Conservation (phyloP, 2,329 filamentous ascomycete species). For the Paecilomyces formosus region DNA sequence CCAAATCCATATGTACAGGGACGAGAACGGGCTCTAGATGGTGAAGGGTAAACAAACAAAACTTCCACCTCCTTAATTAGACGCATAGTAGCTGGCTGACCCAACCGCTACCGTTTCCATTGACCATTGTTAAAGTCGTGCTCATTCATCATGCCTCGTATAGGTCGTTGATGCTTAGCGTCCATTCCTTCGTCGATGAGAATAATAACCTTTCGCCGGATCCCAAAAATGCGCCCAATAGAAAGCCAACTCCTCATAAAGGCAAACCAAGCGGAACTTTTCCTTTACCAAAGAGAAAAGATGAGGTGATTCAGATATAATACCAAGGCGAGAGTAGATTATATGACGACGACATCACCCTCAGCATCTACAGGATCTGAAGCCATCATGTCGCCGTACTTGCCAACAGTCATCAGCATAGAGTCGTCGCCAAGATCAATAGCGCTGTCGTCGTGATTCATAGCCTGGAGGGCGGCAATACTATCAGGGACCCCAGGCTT, state of each 20-base stretch:
- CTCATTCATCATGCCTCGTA: slow-evolving; percentile 23
- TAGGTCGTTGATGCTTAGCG: slow-evolving; percentile 19
- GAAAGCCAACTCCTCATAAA: slow-evolving; percentile 22
- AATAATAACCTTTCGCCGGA: slow-evolving; percentile 14
- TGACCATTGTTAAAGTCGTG: slow-evolving; percentile 14
- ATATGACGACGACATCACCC: slow-evolving; percentile 40
- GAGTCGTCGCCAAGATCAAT: slow-evolving; percentile 56
- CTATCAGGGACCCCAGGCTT: slow-evolving; percentile 42
- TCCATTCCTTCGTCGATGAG: slow-evolving; percentile 9
- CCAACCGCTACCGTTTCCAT: slow-evolving; percentile 7
- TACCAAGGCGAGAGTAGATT: slow-evolving; percentile 9
- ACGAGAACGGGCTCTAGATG: slow-evolving; percentile 3
- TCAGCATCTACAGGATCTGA: slow-evolving; percentile 39
- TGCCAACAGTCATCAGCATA: slow-evolving; percentile 33
- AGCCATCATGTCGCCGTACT: slow-evolving; percentile 39
- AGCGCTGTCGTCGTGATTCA: slow-evolving; percentile 61
- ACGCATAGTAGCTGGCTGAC: slow-evolving; percentile 10
- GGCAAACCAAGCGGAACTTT: slow-evolving; percentile 11
- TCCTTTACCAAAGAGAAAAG: neutral
- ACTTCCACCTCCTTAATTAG: slow-evolving; percentile 16
- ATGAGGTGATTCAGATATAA: slow-evolving; percentile 12
- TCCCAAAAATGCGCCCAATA: slow-evolving; percentile 15
- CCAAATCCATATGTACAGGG: slow-evolving; percentile 13
- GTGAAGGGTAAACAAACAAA: slow-evolving; percentile 9
- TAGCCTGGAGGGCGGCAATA: slow-evolving; percentile 20